A percentile compares a stretch with the other conserved stretches of the same genome.
These are phyloP conservation scores for Bremia lactucae DNA, from an alignment of 352 stramenopile genomes.

Conservation along the genomic window DNA sequence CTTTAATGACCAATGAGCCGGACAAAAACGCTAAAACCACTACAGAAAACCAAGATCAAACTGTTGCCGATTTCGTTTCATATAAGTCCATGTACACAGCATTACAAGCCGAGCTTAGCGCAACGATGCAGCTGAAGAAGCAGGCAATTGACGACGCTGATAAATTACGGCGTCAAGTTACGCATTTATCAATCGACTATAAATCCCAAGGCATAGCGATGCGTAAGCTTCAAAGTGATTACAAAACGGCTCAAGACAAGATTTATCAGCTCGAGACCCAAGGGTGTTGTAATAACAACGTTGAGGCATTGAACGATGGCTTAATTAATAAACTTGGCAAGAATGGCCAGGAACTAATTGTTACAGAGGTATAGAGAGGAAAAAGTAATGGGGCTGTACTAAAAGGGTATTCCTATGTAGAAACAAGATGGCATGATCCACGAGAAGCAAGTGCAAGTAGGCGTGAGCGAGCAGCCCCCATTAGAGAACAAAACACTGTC, in stretches of 20 bases:
- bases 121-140: constrained; percentile 25
- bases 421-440: neutral
- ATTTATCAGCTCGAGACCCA: constrained; percentile 28
- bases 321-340: neutral
- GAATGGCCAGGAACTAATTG: neutral
- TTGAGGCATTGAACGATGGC: neutral
- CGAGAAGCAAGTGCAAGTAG: neutral
- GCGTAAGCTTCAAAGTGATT: constrained; percentile 23
- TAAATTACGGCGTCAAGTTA: constrained; percentile 22
- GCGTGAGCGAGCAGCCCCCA: neutral
- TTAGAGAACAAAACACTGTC: neutral
- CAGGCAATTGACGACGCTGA: constrained; percentile 21
- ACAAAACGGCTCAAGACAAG: constrained; percentile 25
- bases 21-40: neutral
- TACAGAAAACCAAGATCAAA: neutral
- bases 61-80: constrained; percentile 1
- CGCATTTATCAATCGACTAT: constrained; percentile 28
- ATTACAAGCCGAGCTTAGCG: constrained; percentile 26
- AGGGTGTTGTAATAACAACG: neutral
- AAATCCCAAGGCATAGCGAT: constrained; percentile 28
- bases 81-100: constrained; percentile 26
- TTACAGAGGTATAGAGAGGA: neutral
- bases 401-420: neutral
- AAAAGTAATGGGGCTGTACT: neutral
- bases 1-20: neutral